These are phyloP conservation scores for Trichophyton mentagrophytes DNA, from an alignment of 2,329 filamentous ascomycete species.

Conservation along the genomic window DNA sequence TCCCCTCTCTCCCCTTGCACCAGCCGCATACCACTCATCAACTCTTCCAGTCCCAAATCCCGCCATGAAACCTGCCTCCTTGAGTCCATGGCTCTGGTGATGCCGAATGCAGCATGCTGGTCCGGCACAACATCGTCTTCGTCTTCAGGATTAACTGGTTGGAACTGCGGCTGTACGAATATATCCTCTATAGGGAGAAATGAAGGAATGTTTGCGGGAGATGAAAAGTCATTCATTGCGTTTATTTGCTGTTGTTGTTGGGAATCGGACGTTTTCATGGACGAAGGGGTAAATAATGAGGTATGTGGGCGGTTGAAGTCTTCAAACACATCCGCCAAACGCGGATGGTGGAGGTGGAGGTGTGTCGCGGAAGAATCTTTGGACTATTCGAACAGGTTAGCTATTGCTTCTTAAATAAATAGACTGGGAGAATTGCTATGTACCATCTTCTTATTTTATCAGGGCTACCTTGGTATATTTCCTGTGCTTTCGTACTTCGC, in stretches of 20 bases:
- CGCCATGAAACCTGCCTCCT: conserved; percentile 44
- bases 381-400: conserved; percentile 22
- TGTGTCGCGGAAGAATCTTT: conserved; percentile 39
- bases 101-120: conserved; percentile 55
- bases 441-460: not conserved
- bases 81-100: conserved; percentile 47
- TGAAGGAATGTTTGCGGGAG: conserved; percentile 21
- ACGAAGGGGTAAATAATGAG: conserved; percentile 17
- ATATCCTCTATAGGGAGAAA: conserved; percentile 47
- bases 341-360: conserved; percentile 37
- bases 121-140: conserved; percentile 56
- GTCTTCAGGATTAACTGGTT: conserved; percentile 53
- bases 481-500: not conserved
- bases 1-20: conserved; percentile 16
- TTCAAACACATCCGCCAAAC: conserved; percentile 39
- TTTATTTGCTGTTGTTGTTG: conserved; percentile 1
- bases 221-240: conserved; percentile 4
- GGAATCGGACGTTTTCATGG: conserved; percentile 3
- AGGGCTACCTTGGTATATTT: not conserved
- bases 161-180: conserved; percentile 46
- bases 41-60: conserved; percentile 44
- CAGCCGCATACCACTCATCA: conserved; percentile 29
- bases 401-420: not conserved
- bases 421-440: not conserved
- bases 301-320: conserved; percentile 37